Percentiles rank a stretch among this genome's conserved stretches.
These are phyloP conservation scores for Coniochaeta prunicola DNA, from an alignment of 2,329 filamentous ascomycete genomes.

Conservation along the genomic window DNA sequence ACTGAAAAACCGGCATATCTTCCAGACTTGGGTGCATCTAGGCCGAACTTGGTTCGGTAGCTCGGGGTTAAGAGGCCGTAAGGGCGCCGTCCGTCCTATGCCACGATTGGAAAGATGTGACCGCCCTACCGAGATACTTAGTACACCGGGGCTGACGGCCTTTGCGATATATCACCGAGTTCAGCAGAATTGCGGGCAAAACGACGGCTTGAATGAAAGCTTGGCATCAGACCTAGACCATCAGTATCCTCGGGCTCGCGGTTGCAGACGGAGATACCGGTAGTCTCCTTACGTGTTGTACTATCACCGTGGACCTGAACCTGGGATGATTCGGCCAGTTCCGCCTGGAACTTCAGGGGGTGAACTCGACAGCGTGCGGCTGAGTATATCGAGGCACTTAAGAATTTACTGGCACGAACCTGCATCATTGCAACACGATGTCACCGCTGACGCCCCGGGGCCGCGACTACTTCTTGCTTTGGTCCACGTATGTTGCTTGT, in stretches of 20 bases:
- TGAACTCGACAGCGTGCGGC: neutral
- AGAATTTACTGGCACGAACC: neutral
- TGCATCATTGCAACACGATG: neutral
- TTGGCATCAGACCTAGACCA: too few species aligned
- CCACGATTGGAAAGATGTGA: neutral
- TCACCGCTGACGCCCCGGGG: neutral
- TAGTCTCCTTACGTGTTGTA: neutral
- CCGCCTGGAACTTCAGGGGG: neutral
- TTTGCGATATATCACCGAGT: too few species aligned
- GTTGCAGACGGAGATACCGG: too few species aligned
- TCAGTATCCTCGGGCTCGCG: too few species aligned
- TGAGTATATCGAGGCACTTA: neutral
- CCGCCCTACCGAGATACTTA: neutral
- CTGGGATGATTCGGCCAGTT: neutral
- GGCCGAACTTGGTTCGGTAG: neutral
- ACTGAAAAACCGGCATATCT: neutral
- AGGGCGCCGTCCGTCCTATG: neutral
- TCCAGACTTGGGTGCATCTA: neutral
- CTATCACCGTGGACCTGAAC: neutral
- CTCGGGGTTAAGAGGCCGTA: neutral
- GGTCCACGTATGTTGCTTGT: too few species aligned
- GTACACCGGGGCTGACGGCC: too few species aligned
- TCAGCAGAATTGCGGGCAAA: too few species aligned
- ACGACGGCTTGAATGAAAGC: too few species aligned
- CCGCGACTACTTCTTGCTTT: too few species aligned